Evolutionary conservation across 257 asterid species (phyloP), one percentile per base, ranked within the genome.

Genomic region (Salvia splendens): DNA sequence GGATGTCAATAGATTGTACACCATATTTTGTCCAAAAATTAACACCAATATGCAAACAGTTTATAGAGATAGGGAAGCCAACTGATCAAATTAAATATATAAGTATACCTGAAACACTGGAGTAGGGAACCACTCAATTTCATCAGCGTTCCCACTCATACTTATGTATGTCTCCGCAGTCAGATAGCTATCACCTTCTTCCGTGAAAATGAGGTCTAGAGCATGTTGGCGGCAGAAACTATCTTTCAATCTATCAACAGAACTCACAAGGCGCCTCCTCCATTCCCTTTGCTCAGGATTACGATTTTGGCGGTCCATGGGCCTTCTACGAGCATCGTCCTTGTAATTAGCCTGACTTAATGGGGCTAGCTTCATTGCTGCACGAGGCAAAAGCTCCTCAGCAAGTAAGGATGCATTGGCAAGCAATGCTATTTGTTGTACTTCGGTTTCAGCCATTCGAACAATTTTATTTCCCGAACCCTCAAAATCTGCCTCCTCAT

Each of bases 241-340:
- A 81, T 94, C 97, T 84, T 94, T 94, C 74, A 94, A 79, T 75
- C 91, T 78, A 76, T 94, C 99, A 75, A 91, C 92, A 51, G 86
- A 81, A 73, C 75, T 80, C 73, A 81, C 84, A 38, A 94, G 96
- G 56, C 95, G 95, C 79, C 77, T 88, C 82, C 85, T 94, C 99
- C 99, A 94, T 74, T 94, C 99, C 84, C 96, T 88, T 73, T 86
- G 99, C 83, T 94, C 99, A 53, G 96, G 99, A 65, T 91, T 84
- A 51, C 97, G 97, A 47, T 81, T 91, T 74, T 91, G 99, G 78
- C 97, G 86, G 57, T 91, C 97, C 52, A 84, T 65, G 60, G 87
- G 81, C 81, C 94, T 82, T 84, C 92, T 82, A 48, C 92, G 96
- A 80, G 75, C 64, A 68, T 93, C 99, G 64, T 89, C 96, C 77